Base-by-base conservation (phyloP, 2,329 filamentous ascomycete species). In the Diplodia seriata region DNA sequence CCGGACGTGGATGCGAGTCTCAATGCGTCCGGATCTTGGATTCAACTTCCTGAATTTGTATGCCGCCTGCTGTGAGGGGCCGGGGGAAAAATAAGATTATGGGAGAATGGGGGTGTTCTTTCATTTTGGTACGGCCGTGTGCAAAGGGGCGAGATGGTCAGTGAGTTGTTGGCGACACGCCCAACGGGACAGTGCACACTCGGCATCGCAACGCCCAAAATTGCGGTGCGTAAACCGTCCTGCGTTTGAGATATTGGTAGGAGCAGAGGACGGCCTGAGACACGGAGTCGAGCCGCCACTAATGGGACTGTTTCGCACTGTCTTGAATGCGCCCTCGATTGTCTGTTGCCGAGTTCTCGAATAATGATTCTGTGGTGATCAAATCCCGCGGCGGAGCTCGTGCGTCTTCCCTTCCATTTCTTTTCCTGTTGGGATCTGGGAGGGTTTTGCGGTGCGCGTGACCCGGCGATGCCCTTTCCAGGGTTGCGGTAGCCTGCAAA, bases 1-100 rank as follows among this genome's bases (percentile, higher is more conserved):
- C 26, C 26, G 26, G 26, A 26, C 26, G 2, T 26, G 26, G 26
- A 26, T 26, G 26, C 26, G 26, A 26, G 26, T 2, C 26, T 4
- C 3, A 26, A 26, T 26, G 3, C 26, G 26, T 26, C 26, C 26
- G 26, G 26, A 26, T 26, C 26, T 26, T 2, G 26, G 4, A 26
- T 26, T 26, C 26, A 26, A 4, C 26, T 26, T 26, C 26, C 26
- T 26, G 4, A 26, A 26, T 26, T 26, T 26, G 23, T 26, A 2
- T 26, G 26, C 26, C 4, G 26, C 26, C 26, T 26, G 70, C 69
- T 78, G 54, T 67, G 23, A 43, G 33, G n/a, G 26, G 26, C n/a
- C 11, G 11, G 3, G 12, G 2, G 36, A 40, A 43, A 65, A 54
- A 43, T 54, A 43, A 40, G 49, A 26, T n/a, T 40, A 20, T 18